These are phyloP conservation scores for Aeschynomene evenia DNA, from an alignment of 306 rosid genomes.

Conservation along the genomic window DNA sequence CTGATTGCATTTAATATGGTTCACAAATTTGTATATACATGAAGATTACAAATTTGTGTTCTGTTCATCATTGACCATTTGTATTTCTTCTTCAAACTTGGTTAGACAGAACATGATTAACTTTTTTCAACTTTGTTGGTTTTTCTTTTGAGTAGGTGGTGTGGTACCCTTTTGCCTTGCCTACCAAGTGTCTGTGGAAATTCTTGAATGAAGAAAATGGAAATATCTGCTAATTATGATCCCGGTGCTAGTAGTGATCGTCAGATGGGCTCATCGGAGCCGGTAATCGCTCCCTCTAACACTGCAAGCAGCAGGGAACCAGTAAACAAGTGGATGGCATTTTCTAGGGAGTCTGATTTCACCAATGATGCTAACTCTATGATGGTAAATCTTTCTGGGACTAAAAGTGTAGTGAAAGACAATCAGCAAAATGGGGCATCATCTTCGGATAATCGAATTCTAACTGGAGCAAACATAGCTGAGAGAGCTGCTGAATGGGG, in stretches of 20 bases:
- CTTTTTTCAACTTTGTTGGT: neutral
- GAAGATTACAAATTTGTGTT: neutral
- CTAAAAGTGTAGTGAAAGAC: constrained; percentile 4
- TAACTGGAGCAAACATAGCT: constrained; percentile 55
- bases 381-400: neutral
- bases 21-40: neutral
- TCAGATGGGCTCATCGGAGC: constrained; percentile 12
- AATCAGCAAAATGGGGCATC: neutral
- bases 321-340: constrained; percentile 83
- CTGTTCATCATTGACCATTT: neutral
- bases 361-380: constrained; percentile 4
- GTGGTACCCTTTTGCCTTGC: constrained; percentile 11
- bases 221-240: constrained; percentile 29
- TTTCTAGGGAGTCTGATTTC: constrained; percentile 34
- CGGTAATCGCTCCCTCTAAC: constrained; percentile 24
- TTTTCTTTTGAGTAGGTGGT: constrained; percentile 16
- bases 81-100: constrained; percentile 10
- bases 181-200: neutral
- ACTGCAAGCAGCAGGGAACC: constrained; percentile 29
- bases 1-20: neutral
- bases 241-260: constrained; percentile 23
- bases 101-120: constrained; percentile 14
- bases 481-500: constrained; percentile 89
- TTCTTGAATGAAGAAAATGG: constrained; percentile 50
- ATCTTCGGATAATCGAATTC: constrained; percentile 4